These are phyloP conservation scores for Solanum corneliomulleri DNA, from an alignment of 257 asterid species.

Conservation along the genomic window DNA sequence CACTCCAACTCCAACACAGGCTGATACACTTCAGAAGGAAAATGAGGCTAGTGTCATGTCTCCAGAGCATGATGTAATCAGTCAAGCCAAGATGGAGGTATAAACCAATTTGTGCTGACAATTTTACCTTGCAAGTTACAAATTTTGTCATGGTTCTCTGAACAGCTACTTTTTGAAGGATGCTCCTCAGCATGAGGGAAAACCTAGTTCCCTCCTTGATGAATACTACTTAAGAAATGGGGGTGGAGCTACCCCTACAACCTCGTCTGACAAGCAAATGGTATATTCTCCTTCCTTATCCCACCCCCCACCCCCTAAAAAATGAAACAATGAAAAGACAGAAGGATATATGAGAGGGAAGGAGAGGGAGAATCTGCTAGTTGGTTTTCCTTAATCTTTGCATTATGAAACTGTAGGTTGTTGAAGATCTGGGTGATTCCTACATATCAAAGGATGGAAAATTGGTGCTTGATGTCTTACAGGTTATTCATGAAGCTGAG, in stretches of 20 bases:
- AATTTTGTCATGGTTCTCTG: constrained; percentile 14
- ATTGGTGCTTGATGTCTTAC: constrained; percentile 77
- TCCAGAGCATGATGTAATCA: constrained; percentile 17
- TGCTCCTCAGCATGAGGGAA: constrained; percentile 22
- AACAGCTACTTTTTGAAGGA: constrained; percentile 39
- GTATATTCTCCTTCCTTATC: constrained; percentile 12
- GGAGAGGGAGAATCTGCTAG: not conserved
- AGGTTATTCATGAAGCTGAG: constrained; percentile 98
- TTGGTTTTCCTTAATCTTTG: not conserved
- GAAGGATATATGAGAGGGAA: not conserved
- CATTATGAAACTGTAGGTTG: constrained; percentile 30
- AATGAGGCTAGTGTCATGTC: constrained; percentile 21
- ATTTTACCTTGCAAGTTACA: not conserved
- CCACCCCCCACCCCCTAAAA: not conserved
- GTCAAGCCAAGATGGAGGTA: constrained; percentile 44
- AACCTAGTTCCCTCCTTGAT: constrained; percentile 51
- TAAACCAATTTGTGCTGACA: constrained; percentile 1
- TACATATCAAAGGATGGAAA: constrained; percentile 77
- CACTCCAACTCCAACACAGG: constrained; percentile 19
- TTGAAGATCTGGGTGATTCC: constrained; percentile 44
- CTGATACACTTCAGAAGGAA: constrained; percentile 21
- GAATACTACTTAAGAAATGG: constrained; percentile 50
- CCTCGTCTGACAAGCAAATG: constrained; percentile 33
- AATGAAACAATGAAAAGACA: not conserved
- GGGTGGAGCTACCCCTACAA: constrained; percentile 19